Evolutionary conservation across 768 basidiomycete species (phyloP), one percentile per base, ranked within the genome.

Genomic region (Tephrocybe rancida): DNA sequence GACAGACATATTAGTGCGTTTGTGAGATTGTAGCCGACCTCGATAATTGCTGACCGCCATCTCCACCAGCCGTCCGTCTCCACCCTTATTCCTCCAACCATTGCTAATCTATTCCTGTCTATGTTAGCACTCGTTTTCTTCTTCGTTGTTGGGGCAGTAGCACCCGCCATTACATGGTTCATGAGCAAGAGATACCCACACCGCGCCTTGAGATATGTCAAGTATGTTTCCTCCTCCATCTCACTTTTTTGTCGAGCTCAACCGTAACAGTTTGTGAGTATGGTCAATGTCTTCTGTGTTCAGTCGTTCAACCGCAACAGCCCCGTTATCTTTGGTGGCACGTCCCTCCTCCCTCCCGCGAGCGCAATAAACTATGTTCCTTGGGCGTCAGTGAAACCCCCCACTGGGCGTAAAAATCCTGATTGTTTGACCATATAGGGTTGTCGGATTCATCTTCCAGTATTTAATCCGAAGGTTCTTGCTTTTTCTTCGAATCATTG

Each of bases 311-410:
- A n/a, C n/a, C n/a, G n/a, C n/a, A n/a, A 14, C 70, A 88, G 71
- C 64, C 73, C 72, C 8, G 73, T 75, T 46, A 75, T 76, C 50
- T 84, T 90, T 64, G 81, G 76, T 29, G 91, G 88, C 16, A 81
- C 84, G 3, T 70, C 73, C 18, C 73, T 75, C 51, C 88, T 93
- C 26, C 92, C 92, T 0, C 90, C 92, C 3, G 91, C 90, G 9
- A 90, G 85, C 0, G 88, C 88, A 1, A 75, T 91, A 60, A 95
- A 95, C 70, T 95, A 87, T 61, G 76, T 91, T 3, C 83, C 87
- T 1, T 92, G 87, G 87, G 81, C 79, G 54, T 72, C 48, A 62
- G 73, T 66, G 22, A n/a, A 2, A 38, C 48, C 35, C 3, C 1
- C 26, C 14, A 1, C 16, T 56, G 5, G 39, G n/a, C n/a, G 1